Percentiles rank a stretch among this genome's conserved stretches.
These are phyloP conservation scores for Otatea glauca DNA, from an alignment of 176 grass and related monocot genomes.

Conservation along the genomic window DNA sequence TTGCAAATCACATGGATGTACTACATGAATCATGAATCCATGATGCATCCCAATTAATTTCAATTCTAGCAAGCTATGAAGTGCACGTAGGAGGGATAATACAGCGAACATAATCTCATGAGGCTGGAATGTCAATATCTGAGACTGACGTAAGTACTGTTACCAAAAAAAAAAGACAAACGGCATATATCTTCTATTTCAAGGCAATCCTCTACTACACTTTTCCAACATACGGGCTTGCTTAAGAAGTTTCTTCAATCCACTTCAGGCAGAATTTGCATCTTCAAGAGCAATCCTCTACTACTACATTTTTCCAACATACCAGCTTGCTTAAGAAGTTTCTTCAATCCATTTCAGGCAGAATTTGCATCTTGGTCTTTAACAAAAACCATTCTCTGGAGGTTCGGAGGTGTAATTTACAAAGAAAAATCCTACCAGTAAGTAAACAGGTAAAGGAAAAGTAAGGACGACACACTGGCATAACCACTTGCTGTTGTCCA, in stretches of 20 bases:
- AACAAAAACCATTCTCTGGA: background rate
- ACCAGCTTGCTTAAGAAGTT: background rate
- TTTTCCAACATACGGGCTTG: background rate
- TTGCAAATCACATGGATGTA: background rate
- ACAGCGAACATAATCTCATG: background rate
- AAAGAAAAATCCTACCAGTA: slow-evolving; percentile 38
- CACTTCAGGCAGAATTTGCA: slow-evolving; percentile 36
- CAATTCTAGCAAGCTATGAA: background rate
- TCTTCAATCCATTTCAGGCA: slow-evolving; percentile 31
- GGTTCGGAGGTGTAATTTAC: slow-evolving; percentile 40
- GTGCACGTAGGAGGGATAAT: background rate
- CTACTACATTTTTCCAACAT: background rate
- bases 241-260: slow-evolving; percentile 25
- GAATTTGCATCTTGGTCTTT: slow-evolving; percentile 21
- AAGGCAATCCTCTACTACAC: background rate
- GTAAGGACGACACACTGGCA: background rate
- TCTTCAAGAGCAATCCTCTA: slow-evolving; percentile 21
- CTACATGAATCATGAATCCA: background rate
- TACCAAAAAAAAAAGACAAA: background rate
- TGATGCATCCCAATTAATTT: background rate
- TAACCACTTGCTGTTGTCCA: slow-evolving; percentile 31
- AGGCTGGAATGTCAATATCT: slow-evolving; percentile 9
- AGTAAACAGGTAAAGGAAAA: slow-evolving; percentile 36
- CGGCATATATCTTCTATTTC: slow-evolving; percentile 7
- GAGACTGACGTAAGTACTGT: background rate